Conservation (phyloP, 371 early-diverging fungal genomes). For the Conidiobolus incongruus region DNA sequence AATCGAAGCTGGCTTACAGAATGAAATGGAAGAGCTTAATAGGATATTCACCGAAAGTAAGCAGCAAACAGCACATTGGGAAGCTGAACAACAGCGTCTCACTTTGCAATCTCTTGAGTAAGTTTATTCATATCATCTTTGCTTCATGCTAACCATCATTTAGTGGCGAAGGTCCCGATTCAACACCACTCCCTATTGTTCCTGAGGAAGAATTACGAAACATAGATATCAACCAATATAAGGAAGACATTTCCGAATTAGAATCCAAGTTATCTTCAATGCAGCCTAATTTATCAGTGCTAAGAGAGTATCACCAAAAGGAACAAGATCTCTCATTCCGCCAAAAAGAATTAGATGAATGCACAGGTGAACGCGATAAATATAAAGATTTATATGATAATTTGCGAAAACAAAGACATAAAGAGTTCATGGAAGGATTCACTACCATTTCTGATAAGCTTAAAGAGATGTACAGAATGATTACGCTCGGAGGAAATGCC, state of each 20-base stretch:
- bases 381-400: slow-evolving; percentile 49
- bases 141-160: neutral
- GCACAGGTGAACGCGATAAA: slow-evolving; percentile 44
- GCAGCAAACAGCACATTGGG: slow-evolving; percentile 26
- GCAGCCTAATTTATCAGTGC: slow-evolving; percentile 69
- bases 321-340: slow-evolving; percentile 46
- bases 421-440: slow-evolving; percentile 96
- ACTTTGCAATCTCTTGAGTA: slow-evolving; percentile 36
- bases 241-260: slow-evolving; percentile 18
- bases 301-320: slow-evolving; percentile 67
- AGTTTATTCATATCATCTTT: slow-evolving; percentile 3
- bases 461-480: slow-evolving; percentile 99
- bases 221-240: neutral
- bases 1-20: slow-evolving; percentile 33
- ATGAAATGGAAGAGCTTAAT: slow-evolving; percentile 29
- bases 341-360: slow-evolving; percentile 46
- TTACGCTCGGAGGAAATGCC: slow-evolving; percentile 98
- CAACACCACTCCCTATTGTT: neutral
- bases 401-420: slow-evolving; percentile 57
- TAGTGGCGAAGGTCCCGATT: neutral
- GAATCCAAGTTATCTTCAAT: slow-evolving; percentile 28
- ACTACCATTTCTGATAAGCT: slow-evolving; percentile 79
- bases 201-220: neutral
- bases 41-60: slow-evolving; percentile 18
- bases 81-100: slow-evolving; percentile 19